Base-by-base conservation (phyloP, 1,284 basidiomycete genomes). In the Rhodotorula sp. region DNA sequence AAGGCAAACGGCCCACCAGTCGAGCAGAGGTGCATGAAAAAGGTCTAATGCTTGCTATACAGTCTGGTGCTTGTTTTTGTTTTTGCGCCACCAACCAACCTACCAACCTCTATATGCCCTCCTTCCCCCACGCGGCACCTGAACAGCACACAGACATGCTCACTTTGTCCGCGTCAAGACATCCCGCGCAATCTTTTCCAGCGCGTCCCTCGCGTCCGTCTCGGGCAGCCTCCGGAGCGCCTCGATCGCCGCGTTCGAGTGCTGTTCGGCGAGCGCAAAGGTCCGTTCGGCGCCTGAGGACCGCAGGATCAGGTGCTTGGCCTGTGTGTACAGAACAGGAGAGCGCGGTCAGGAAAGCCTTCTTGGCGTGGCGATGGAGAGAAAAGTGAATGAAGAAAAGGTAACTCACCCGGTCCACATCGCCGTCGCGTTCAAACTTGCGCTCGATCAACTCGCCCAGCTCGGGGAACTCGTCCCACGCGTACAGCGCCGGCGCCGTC, bases 401-500 rank as follows among this genome's bases (percentile, higher is more conserved):
- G 47, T 38, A 14, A 80, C 87, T 79, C 78, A 91, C 92, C 76
- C 86, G 82, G 77, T 95, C 90, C 45, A 95, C 90, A 79, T 99
- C 95, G 15, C 93, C 95, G 43, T 87, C 84, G 23, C 86, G 83
- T 56, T 86, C 84, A 80, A 98, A 97, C 82, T 92, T 90, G 66
- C 97, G 87, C 62, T 85, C 84, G 67, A 99, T 94, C 72, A 98
- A 83, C 1, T 90, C 88, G 3, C 89, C 88, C 80, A 97, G 84
- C 73, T 89, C 88, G 10, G 91, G 87, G 80, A 91, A 85, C 80
- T 97, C 90, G 81, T 97, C 92, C 85, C 92, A 93, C 21, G 97
- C 95, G 79, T 91, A 98, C n/a, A 99, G 83, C 2, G 90, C 90
- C 0, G 95, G 95, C 0, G 91, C 95, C 0, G 94, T 97, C 2